Evolutionary conservation across 2,329 filamentous ascomycete genomes (phyloP).

Genomic region (Aspergillus nomiae): DNA sequence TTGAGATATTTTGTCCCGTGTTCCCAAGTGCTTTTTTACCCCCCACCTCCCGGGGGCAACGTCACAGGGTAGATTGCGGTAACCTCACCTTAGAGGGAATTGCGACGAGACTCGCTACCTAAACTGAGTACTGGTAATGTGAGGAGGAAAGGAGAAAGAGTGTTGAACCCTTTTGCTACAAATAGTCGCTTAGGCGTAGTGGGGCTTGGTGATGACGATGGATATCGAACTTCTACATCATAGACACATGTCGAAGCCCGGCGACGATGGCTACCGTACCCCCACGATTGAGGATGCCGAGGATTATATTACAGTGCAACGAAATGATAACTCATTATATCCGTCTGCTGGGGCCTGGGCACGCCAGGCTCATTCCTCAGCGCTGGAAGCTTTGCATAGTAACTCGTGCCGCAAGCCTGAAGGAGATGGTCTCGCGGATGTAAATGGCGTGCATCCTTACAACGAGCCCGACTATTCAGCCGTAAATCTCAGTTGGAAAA

Average conservation of each 20-base stretch:
- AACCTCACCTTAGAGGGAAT: not conserved
- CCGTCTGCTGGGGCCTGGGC: slow-evolving; percentile 16
- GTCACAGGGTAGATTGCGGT: not conserved
- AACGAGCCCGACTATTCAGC: slow-evolving; percentile 16
- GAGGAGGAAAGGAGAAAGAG: not conserved
- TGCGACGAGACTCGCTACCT: not conserved
- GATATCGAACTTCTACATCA: slow-evolving; percentile 24
- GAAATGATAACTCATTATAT: slow-evolving; percentile 13
- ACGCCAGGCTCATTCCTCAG: slow-evolving; percentile 31
- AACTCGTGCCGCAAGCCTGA: slow-evolving; percentile 23
- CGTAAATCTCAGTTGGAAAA: slow-evolving; percentile 48
- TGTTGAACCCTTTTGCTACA: not conserved
- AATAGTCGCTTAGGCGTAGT: not conserved
- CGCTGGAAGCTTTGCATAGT: slow-evolving; percentile 29
- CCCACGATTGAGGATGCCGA: slow-evolving; percentile 49
- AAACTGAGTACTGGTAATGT: not conserved
- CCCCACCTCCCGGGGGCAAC: too few relatives aligned
- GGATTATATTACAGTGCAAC: slow-evolving; percentile 20
- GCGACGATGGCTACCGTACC: slow-evolving; percentile 48
- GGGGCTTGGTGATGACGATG: slow-evolving; percentile 17
- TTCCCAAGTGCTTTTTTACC: not conserved
- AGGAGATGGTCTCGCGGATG: slow-evolving; percentile 10
- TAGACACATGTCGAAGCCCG: slow-evolving; percentile 39
- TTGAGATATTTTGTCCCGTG: not conserved
- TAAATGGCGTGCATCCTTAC: slow-evolving; percentile 18